phyloP scores from a whole-genome alignment of 208 protist species.

The Phytomonas serpens region DNA sequence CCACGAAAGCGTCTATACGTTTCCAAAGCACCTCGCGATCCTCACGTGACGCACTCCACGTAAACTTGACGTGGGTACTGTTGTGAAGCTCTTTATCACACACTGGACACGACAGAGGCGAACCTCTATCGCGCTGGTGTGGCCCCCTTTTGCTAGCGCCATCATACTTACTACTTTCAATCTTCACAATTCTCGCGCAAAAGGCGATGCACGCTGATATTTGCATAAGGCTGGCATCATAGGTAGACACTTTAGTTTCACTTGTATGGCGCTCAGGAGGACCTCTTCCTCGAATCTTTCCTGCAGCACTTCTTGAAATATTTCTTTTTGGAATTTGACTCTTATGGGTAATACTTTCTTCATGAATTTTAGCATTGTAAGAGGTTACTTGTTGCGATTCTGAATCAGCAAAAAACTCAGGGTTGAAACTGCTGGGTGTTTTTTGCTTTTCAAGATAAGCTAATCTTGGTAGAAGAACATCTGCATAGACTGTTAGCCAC shows the following conservation, averaged over 20 bases:
- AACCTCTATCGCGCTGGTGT: neutral
- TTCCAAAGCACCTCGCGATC: slow-evolving; percentile 20
- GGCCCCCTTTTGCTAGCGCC: neutral
- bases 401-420: neutral
- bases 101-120: slow-evolving; percentile 26
- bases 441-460: neutral
- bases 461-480: slow-evolving; percentile 12
- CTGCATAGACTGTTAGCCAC: slow-evolving; percentile 45
- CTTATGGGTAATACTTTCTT: neutral
- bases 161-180: neutral
- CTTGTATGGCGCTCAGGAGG: neutral
- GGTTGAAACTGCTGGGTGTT: neutral
- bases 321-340: neutral
- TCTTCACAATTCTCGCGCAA: neutral
- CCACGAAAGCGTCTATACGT: slow-evolving; percentile 18
- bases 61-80: slow-evolving; percentile 14
- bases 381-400: neutral
- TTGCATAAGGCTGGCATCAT: neutral
- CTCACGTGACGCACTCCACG: slow-evolving; percentile 30
- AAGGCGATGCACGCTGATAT: neutral
- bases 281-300: neutral
- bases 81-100: slow-evolving; percentile 25
- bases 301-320: neutral
- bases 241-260: neutral
- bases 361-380: neutral